Conservation (phyloP, 305 asterid species). For the Fraxinus floribunda region DNA sequence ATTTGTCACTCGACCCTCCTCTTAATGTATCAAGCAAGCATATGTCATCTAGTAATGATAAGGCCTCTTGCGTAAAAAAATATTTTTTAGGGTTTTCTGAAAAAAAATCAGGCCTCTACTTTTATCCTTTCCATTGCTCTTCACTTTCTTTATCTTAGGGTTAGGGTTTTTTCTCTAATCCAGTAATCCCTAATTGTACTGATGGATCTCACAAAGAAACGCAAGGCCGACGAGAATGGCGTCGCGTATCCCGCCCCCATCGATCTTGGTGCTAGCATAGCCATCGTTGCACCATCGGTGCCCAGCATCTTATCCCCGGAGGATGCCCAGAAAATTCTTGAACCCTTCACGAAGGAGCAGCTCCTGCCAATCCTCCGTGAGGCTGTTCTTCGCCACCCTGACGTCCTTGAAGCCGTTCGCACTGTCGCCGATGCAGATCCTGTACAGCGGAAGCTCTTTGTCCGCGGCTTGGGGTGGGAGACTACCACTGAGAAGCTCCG, state of each 20-base stretch:
- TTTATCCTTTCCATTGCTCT: neutral
- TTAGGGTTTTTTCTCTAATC: neutral
- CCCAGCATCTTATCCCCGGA: conserved; percentile 50
- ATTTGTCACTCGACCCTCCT: neutral
- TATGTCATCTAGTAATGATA: neutral
- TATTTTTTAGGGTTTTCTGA: neutral
- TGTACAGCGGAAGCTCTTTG: conserved; percentile 72
- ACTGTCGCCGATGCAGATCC: conserved; percentile 80
- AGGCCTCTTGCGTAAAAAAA: no score
- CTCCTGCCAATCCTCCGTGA: conserved; percentile 69
- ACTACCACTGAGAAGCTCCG: conserved; percentile 89
- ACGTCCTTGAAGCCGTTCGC: conserved; percentile 69
- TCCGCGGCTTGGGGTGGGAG: conserved; percentile 97
- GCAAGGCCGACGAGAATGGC: conserved; percentile 88
- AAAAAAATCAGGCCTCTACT: neutral
- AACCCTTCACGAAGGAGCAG: conserved; percentile 77
- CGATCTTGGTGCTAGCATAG: conserved; percentile 28
- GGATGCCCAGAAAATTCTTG: conserved; percentile 81
- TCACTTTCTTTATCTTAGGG: neutral
- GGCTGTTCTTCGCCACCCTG: conserved; percentile 78
- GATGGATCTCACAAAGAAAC: conserved; percentile 85
- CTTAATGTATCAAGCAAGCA: neutral
- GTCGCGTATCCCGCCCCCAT: conserved; percentile 41
- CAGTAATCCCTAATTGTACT: neutral
- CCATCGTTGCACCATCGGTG: conserved; percentile 30